Evolutionary conservation across 345 rosid genomes (phyloP).

Genomic region (Alliaria petiolata): DNA sequence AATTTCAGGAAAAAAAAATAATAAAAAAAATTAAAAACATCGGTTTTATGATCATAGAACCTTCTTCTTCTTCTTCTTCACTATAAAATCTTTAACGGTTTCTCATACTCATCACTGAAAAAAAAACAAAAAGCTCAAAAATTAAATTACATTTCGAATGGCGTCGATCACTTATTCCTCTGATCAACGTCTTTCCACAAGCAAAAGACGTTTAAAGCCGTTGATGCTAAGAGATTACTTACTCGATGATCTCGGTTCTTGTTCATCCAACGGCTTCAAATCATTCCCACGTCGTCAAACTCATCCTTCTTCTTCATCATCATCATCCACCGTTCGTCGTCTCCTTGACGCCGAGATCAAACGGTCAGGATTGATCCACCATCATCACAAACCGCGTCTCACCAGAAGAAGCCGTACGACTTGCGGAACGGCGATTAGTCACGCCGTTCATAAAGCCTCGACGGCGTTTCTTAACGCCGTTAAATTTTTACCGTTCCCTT

Average conservation of each 20-base stretch:
- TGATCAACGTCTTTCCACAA: conserved; percentile 29
- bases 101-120: conserved; percentile 2
- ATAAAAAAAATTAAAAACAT: background rate
- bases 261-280: conserved; percentile 88
- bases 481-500: conserved; percentile 52
- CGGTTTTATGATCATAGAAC: conserved; percentile 30
- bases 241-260: conserved; percentile 69
- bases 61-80: conserved; percentile 25
- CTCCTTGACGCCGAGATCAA: conserved; percentile 65
- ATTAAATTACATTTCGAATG: conserved; percentile 2
- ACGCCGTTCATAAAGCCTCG: conserved; percentile 63
- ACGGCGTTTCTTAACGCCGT: conserved; percentile 57
- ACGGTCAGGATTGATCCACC: conserved; percentile 27
- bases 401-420: conserved; percentile 30
- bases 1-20: conserved; percentile 10
- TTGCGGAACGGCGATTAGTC: conserved; percentile 37
- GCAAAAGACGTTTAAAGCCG: conserved; percentile 38
- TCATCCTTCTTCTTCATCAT: conserved; percentile 40
- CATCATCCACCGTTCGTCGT: conserved; percentile 52
- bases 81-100: conserved; percentile 11
- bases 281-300: conserved; percentile 70
- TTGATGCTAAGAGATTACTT: conserved; percentile 77
- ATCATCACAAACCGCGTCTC: conserved; percentile 23
- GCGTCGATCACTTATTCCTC: conserved; percentile 29
- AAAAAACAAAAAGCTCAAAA: background rate